Evolutionary conservation across 2,329 filamentous ascomycete species (phyloP), one percentile per base, ranked within the genome.

Genomic region (Neopestalotiopsis sp.): DNA sequence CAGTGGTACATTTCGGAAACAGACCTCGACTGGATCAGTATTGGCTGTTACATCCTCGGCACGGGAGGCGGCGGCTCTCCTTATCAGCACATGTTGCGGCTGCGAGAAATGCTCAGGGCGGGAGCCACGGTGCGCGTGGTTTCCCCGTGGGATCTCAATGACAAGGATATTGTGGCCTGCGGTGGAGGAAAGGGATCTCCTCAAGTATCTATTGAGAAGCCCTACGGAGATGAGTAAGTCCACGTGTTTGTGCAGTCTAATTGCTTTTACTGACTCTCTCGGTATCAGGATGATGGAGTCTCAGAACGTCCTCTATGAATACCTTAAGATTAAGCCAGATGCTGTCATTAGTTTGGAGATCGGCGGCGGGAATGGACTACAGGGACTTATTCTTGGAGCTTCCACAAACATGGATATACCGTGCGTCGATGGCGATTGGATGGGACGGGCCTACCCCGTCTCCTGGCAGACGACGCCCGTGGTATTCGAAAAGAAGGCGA

Each of bases 351-450:
- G 86, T 1, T 77, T 90, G 4, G 89, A 91, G 73, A 89, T 91
- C 65, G 90, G 90, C n/a, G 90, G 90, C 4, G 86, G 84, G 3
- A 91, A 91, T 70, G 89, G 89, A 0, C 79, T 90, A 3, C 83
- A 88, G 68, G 83, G 84, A 1, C 79, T 90, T 74, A 80, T 88
- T 2, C 76, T 89, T 2, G 87, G 87, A 3, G 84, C 85, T 0
- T 85, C 83, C 53, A 79, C 78, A 1, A 83, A 85, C 69, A 85
- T 88, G 75, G 77, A 85, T 62, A 72, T 85, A 0, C 84, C 85
- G 0, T 80, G 81, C 3, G 81, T 87, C 2, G 86, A 87, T 63
- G 85, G 81, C 1, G 85, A 87, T 73, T 84, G 82, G 81, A 87
- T 87, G 85, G 85, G 85, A 0, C 75, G 84, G 28, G 85, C 84